These are phyloP conservation scores for Botryotinia globosa DNA, from an alignment of 2,329 filamentous ascomycete species.

Conservation along the genomic window DNA sequence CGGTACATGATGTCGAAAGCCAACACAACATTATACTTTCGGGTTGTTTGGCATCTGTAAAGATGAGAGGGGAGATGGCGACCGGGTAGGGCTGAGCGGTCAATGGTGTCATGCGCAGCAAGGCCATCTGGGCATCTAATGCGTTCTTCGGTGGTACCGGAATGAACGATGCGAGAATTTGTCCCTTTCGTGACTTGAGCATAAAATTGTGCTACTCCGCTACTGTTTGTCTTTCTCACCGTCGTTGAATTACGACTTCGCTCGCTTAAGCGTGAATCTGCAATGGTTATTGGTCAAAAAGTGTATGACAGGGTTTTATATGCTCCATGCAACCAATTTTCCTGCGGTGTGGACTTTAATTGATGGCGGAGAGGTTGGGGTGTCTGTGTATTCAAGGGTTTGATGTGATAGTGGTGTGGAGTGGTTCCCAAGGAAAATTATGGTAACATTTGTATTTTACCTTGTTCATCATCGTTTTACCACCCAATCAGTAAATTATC, in stretches of 20 bases:
- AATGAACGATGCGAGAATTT: slow-evolving; percentile 5
- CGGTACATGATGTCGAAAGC: not conserved
- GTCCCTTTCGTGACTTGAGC: not conserved
- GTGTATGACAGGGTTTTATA: slow-evolving; percentile 20
- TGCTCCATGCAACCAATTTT: slow-evolving; percentile 20
- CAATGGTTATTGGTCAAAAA: slow-evolving; percentile 13
- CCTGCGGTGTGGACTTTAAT: slow-evolving; percentile 25
- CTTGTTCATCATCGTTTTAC: not conserved
- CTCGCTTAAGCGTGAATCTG: slow-evolving; percentile 21
- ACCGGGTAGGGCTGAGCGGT: slow-evolving; percentile 32
- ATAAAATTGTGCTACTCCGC: slow-evolving; percentile 10
- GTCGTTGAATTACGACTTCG: slow-evolving; percentile 21
- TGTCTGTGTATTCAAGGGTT: slow-evolving; percentile 14
- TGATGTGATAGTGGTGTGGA: slow-evolving; percentile 17
- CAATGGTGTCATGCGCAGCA: slow-evolving; percentile 22
- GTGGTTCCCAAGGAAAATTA: slow-evolving; percentile 15
- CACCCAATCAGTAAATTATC: slow-evolving; percentile 6
- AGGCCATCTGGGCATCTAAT: slow-evolving; percentile 5
- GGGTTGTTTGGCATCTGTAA: slow-evolving; percentile 17
- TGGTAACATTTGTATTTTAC: slow-evolving; percentile 3
- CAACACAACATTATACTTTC: slow-evolving; percentile 7
- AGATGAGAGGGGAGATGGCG: slow-evolving; percentile 13
- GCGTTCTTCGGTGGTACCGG: slow-evolving; percentile 18
- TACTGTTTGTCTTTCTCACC: slow-evolving; percentile 21
- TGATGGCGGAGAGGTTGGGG: slow-evolving; percentile 20